phyloP scores from a whole-genome alignment of 495 filamentous ascomycete species.

The Pseudevernia furfuracea region DNA sequence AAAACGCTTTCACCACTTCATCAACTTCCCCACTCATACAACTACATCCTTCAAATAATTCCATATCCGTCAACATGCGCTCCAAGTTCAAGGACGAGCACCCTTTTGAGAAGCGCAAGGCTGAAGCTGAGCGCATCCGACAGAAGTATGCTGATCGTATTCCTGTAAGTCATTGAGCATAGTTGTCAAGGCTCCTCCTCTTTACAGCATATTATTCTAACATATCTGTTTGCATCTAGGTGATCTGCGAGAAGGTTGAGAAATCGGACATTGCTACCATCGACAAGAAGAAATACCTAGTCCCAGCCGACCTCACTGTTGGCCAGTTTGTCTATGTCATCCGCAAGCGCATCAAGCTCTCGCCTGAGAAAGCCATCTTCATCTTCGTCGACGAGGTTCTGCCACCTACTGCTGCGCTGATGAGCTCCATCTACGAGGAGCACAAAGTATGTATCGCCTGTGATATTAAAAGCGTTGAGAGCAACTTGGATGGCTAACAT shows the following conservation, averaged over 20 bases:
- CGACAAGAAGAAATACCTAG: conserved; percentile 99
- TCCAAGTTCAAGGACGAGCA: conserved; percentile 99
- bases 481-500: neutral
- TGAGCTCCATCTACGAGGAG: conserved; percentile 99
- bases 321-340: conserved; percentile 99
- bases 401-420: conserved; percentile 91
- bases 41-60: conserved; percentile 29
- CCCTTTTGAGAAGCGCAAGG: conserved; percentile 98
- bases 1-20: conserved; percentile 7
- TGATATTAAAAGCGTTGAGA: neutral
- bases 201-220: conserved; percentile 2
- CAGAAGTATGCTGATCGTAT: conserved; percentile 99
- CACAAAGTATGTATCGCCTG: conserved; percentile 55
- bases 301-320: conserved; percentile 94
- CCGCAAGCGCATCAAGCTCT: conserved; percentile 99
- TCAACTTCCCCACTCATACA: conserved; percentile 8
- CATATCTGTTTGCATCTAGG: conserved; percentile 43
- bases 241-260: conserved; percentile 99
- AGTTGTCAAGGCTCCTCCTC: conserved; percentile 3
- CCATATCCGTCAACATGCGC: conserved; percentile 58
- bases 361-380: conserved; percentile 99
- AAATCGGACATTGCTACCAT: conserved; percentile 99
- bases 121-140: conserved; percentile 96
- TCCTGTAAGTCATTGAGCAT: conserved; percentile 59
- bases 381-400: conserved; percentile 99